These are phyloP conservation scores for Ophiocordyceps australis DNA, from an alignment of 2,329 filamentous ascomycete species.

Conservation along the genomic window DNA sequence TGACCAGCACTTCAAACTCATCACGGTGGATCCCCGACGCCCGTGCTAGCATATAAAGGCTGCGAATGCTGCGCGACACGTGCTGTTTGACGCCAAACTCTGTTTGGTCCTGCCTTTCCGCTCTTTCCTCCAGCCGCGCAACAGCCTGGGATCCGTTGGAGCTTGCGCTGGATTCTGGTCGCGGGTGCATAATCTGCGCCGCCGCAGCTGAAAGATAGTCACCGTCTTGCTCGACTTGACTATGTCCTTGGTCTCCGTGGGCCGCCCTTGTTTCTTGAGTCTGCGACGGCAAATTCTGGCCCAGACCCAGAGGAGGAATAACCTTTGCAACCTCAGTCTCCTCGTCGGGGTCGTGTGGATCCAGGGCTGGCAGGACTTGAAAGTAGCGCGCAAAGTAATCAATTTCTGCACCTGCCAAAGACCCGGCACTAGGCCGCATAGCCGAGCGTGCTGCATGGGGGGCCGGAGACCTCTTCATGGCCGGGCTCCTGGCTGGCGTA, in stretches of 20 bases:
- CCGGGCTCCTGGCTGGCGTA: constrained; percentile 47
- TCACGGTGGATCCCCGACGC: constrained; percentile 54
- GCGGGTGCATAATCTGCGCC: constrained; percentile 32
- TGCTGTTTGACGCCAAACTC: constrained; percentile 66
- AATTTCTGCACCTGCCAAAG: constrained; percentile 44
- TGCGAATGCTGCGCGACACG: constrained; percentile 60
- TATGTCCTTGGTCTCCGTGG: no score
- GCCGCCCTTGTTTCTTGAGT: no score
- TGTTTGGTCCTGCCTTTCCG: constrained; percentile 37
- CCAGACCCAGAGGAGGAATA: constrained; percentile 14
- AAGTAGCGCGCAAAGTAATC: constrained; percentile 66
- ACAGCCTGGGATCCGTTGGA: constrained; percentile 38
- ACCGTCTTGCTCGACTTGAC: no score
- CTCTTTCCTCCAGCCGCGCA: constrained; percentile 40
- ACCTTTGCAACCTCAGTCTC: constrained; percentile 18
- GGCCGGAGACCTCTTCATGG: constrained; percentile 41
- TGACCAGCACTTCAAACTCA: constrained; percentile 58
- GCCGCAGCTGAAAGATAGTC: no score
- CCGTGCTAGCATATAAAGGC: constrained; percentile 52
- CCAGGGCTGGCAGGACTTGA: constrained; percentile 62
- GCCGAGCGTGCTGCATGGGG: constrained; percentile 17
- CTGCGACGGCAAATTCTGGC: constrained; percentile 4
- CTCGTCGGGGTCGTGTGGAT: constrained; percentile 67
- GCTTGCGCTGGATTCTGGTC: constrained; percentile 38
- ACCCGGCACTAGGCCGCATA: not conserved